Evolutionary conservation across 2,329 filamentous ascomycete genomes (phyloP), one percentile per base, ranked within the genome.

Genomic region (Aureobasidium sp.): DNA sequence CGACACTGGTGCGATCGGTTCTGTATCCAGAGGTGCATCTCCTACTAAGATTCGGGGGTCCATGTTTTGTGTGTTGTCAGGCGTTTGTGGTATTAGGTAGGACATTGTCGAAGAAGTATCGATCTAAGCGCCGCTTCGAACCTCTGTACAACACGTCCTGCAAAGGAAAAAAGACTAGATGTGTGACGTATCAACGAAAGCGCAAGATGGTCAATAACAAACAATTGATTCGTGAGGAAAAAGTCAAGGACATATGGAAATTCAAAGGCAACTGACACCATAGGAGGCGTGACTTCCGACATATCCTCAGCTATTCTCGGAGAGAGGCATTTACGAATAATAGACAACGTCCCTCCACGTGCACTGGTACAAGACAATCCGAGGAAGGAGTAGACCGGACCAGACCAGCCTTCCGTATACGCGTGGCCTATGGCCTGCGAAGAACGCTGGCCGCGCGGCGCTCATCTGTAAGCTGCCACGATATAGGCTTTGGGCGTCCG

Each of bases 401-500:
- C 18, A 54, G 51, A 23, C 51, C 33, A 38, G 51, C 51, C 51
- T 55, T 40, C 36, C 33, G 31, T 38, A 40, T 55, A 51, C 48
- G 48, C 48, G 48, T 55, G 51, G 51, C 36, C 51, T 38, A 23
- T 51, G 25, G 36, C 13, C 33, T 55, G 51, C 31, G 20, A n/a
- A 15, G 18, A 20, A 38, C 23, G 23, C 51, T n/a, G 33, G 23
- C 36, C 51, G 51, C 51, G 51, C 33, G 51, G 51, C 51, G 51
- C 23, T 20, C n/a, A 4, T 27, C 23, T 40, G 51, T 55, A 23
- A 15, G 15, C 16, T 27, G n/a, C 33, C 15, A 40, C n/a, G 31
- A 31, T 55, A 40, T 55, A 55, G 51, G 36, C 51, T 55, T 55
- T 55, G 51, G 51, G 51, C 51, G 51, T 40, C 23, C 51, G 51